Percentiles rank a stretch among this genome's conserved stretches.
These are phyloP conservation scores for Tilletia indica DNA, from an alignment of 1,284 basidiomycete species.

Conservation along the genomic window DNA sequence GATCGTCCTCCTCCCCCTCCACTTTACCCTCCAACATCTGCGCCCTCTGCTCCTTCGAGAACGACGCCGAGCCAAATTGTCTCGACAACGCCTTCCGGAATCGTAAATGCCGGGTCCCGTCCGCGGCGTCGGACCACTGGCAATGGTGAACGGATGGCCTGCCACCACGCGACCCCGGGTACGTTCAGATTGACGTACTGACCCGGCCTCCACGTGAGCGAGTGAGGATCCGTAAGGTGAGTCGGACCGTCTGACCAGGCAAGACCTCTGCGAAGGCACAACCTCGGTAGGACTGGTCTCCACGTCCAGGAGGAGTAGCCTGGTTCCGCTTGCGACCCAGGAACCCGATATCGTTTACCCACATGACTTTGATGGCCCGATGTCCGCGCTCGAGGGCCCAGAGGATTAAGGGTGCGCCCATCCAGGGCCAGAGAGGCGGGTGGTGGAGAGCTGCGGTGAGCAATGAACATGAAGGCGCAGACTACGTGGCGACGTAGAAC, in stretches of 20 bases:
- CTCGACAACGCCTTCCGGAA: slow-evolving; percentile 37
- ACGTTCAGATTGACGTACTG: slow-evolving; percentile 75
- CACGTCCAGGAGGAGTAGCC: background rate
- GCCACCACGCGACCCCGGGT: slow-evolving; percentile 68
- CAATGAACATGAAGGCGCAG: slow-evolving; percentile 52
- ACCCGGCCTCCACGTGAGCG: slow-evolving; percentile 69
- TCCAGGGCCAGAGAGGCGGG: slow-evolving; percentile 63
- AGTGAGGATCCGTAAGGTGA: slow-evolving; percentile 66
- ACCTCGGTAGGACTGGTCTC: slow-evolving; percentile 58
- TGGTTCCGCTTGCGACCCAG: slow-evolving; percentile 35
- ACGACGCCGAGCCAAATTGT: slow-evolving; percentile 21
- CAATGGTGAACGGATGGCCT: slow-evolving; percentile 79
- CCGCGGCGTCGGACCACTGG: slow-evolving; percentile 63
- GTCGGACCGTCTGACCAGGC: slow-evolving; percentile 72
- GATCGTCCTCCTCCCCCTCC: slow-evolving; percentile 41
- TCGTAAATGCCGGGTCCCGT: slow-evolving; percentile 27
- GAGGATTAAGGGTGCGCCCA: slow-evolving; percentile 65
- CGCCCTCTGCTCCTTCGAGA: slow-evolving; percentile 16
- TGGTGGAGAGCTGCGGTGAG: slow-evolving; percentile 55
- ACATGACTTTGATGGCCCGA: slow-evolving; percentile 66
- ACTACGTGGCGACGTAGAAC: slow-evolving; percentile 74
- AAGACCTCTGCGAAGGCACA: slow-evolving; percentile 75
- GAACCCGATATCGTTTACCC: slow-evolving; percentile 64
- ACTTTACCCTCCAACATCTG: background rate
- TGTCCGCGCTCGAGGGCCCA: slow-evolving; percentile 64